These are phyloP conservation scores for Chlorella ohadii DNA, from an alignment of 139 green algal species.

Conservation along the genomic window DNA sequence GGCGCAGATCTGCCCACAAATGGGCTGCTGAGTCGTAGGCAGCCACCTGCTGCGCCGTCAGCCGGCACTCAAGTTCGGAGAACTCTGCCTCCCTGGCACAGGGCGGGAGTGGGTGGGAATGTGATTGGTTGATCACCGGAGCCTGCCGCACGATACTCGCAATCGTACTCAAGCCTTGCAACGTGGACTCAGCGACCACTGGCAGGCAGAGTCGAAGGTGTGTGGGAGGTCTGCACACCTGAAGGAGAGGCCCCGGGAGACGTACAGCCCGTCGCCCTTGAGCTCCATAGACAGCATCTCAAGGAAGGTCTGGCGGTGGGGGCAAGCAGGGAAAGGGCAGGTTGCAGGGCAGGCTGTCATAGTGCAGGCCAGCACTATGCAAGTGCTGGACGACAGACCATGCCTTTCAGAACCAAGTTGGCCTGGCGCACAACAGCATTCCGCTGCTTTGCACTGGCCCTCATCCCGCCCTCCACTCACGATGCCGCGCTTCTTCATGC, in stretches of 20 bases:
- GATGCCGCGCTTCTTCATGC: constrained; percentile 71
- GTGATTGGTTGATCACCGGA: too few species aligned
- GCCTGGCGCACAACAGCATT: too few species aligned
- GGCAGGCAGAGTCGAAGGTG: too few species aligned
- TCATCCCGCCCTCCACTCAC: not conserved
- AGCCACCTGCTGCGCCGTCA: constrained; percentile 58
- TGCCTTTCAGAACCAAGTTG: too few species aligned
- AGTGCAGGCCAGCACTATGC: too few species aligned
- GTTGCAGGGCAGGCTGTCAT: too few species aligned
- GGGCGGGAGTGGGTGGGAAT: too few species aligned
- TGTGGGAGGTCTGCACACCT: constrained; percentile 35
- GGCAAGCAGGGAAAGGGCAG: constrained; percentile 26
- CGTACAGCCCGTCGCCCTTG: constrained; percentile 87
- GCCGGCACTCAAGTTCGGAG: constrained; percentile 65
- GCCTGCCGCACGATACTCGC: too few species aligned
- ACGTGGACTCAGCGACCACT: too few species aligned
- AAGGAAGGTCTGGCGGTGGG: constrained; percentile 53
- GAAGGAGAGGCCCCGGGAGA: constrained; percentile 84
- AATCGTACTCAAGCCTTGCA: too few species aligned
- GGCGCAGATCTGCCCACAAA: constrained; percentile 61
- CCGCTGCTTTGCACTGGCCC: too few species aligned
- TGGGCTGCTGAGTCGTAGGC: constrained; percentile 80
- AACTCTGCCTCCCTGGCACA: constrained; percentile 89
- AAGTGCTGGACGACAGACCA: too few species aligned
- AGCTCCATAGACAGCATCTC: constrained; percentile 91